A percentile compares a stretch with the other conserved stretches of the same genome.
Conservation (phyloP, 2,329 filamentous ascomycete genomes). For the Arthrobotrys pseudoclavata region DNA sequence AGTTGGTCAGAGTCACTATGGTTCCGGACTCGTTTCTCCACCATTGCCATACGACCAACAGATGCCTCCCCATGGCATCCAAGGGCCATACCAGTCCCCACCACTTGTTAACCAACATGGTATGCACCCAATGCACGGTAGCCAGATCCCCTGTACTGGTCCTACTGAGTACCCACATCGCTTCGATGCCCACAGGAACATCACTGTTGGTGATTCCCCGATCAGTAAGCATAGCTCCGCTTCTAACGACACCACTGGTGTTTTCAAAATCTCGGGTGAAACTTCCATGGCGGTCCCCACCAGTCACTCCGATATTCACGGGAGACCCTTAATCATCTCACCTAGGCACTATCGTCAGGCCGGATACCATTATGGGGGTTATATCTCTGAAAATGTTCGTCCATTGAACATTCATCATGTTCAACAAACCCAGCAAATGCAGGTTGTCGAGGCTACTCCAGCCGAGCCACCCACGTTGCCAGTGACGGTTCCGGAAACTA, state of each 20-base stretch:
- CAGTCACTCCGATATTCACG: neutral
- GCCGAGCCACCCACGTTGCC: constrained; percentile 20
- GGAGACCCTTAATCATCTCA: constrained; percentile 6
- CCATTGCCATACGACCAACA: constrained; percentile 45
- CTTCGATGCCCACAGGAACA: constrained; percentile 27
- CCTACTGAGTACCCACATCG: constrained; percentile 20
- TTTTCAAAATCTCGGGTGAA: constrained; percentile 43
- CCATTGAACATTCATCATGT: constrained; percentile 18
- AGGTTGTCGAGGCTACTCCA: constrained; percentile 3
- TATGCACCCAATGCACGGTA: constrained; percentile 13
- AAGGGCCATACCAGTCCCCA: constrained; percentile 28
- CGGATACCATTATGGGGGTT: constrained; percentile 11
- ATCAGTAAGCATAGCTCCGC: constrained; percentile 40
- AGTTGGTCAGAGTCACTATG: constrained; percentile 33
- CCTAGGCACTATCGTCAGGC: constrained; percentile 33
- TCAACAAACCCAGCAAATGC: constrained; percentile 12
- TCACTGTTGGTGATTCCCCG: constrained; percentile 25
- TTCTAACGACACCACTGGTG: constrained; percentile 36
- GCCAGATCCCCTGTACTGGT: constrained; percentile 31
- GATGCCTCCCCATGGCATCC: constrained; percentile 30
- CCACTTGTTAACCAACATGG: neutral
- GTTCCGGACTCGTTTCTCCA: constrained; percentile 36
- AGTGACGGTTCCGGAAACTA: constrained; percentile 62
- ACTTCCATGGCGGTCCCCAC: constrained; percentile 30
- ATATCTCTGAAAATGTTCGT: constrained; percentile 39